phyloP scores from a whole-genome alignment of 768 basidiomycete genomes.

The Phaeolepiota aurea region DNA sequence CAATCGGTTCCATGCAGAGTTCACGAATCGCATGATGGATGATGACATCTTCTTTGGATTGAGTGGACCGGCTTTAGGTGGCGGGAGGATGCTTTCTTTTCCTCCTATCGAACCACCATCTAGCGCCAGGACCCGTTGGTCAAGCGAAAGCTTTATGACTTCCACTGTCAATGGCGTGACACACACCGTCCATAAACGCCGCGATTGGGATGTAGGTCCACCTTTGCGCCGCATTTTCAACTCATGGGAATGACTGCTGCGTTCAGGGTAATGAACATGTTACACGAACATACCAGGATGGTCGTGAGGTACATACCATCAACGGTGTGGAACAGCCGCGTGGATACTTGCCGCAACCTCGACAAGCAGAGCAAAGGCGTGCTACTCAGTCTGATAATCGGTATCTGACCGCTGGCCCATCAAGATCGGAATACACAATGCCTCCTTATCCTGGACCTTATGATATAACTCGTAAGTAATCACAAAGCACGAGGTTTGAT shows the following conservation, averaged over 20 bases:
- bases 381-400: conserved; percentile 1
- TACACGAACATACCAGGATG: conserved; percentile 57
- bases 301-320: conserved; percentile 54
- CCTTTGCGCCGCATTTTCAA: conserved; percentile 1
- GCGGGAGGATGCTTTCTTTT: conserved; percentile 12
- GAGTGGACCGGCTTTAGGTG: conserved; percentile 12
- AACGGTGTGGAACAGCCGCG: conserved; percentile 53
- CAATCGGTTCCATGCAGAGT: conserved; percentile 21
- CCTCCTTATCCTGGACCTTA: conserved; percentile 14
- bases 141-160: conserved; percentile 48
- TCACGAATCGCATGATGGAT: conserved; percentile 24
- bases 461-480: conserved; percentile 12
- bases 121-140: conserved; percentile 27
- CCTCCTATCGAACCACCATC: conserved; percentile 19
- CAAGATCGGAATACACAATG: neutral
- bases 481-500: neutral
- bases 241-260: conserved; percentile 7
- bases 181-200: conserved; percentile 43
- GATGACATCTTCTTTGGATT: conserved; percentile 20
- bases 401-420: neutral
- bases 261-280: conserved; percentile 69
- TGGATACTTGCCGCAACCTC: conserved; percentile 17
- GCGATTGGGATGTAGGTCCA: conserved; percentile 48
- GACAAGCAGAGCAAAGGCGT: conserved; percentile 7
- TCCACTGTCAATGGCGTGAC: conserved; percentile 63